phyloP scores from a whole-genome alignment of 1,284 basidiomycete genomes.

The Amylostereum areolatum region DNA sequence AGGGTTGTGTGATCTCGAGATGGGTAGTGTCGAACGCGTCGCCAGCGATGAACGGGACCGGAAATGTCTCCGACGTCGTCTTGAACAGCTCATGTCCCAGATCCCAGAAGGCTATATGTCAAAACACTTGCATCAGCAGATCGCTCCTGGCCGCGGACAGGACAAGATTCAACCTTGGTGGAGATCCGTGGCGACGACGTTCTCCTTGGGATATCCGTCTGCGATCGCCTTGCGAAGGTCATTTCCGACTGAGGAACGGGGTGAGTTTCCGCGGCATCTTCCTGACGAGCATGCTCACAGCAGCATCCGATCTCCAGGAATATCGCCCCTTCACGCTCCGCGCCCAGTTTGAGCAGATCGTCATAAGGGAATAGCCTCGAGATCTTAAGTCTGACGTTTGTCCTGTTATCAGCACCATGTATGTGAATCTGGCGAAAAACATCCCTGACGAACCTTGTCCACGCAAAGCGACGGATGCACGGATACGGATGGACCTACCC shows the following conservation, averaged over 20 bases:
- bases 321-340: slow-evolving; percentile 6
- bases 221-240: slow-evolving; percentile 10
- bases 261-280: not conserved
- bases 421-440: too few relatives aligned
- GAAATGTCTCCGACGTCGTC: slow-evolving; percentile 28
- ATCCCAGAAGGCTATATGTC: slow-evolving; percentile 16
- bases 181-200: slow-evolving; percentile 18
- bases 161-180: slow-evolving; percentile 7
- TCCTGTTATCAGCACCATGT: not conserved
- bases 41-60: slow-evolving; percentile 35
- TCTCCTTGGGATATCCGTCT: slow-evolving; percentile 10
- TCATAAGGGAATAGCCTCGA: slow-evolving; percentile 7
- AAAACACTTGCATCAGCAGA: not conserved
- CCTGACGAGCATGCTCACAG: slow-evolving; percentile 1
- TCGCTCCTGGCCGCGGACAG: slow-evolving; percentile 8
- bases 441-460: slow-evolving; percentile 7
- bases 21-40: slow-evolving; percentile 31
- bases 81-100: slow-evolving; percentile 23
- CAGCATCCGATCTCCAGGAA: slow-evolving; percentile 14
- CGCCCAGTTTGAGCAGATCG: slow-evolving; percentile 7
- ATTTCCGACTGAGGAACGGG: slow-evolving; percentile 5
- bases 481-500: slow-evolving; percentile 8
- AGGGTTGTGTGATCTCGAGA: slow-evolving; percentile 23
- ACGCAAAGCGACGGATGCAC: slow-evolving; percentile 8
- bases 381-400: slow-evolving; percentile 5